These are phyloP conservation scores for Chenopodium quinoa DNA, from an alignment of 148 eudicot genomes.

Conservation along the genomic window DNA sequence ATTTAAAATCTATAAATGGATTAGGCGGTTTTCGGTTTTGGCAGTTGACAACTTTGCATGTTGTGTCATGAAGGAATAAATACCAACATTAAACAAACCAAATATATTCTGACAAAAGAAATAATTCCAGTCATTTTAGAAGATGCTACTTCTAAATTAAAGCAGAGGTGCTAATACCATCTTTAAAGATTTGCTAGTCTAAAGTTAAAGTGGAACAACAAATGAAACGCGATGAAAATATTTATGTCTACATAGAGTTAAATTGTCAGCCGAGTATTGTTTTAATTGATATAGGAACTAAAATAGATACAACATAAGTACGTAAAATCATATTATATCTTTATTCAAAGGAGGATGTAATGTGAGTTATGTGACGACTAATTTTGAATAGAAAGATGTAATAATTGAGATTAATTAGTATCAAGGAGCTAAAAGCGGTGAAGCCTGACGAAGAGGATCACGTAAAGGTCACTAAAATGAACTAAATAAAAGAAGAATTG, in stretches of 20 bases:
- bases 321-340: too few relatives aligned
- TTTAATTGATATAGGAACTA: too few relatives aligned
- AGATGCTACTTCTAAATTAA: slow-evolving; percentile 4
- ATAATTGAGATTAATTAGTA: not conserved
- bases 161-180: not conserved
- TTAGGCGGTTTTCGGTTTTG: slow-evolving; percentile 3
- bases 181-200: not conserved
- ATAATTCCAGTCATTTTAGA: not conserved
- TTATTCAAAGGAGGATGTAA: too few relatives aligned
- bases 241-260: too few relatives aligned
- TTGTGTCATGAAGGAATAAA: not conserved
- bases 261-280: too few relatives aligned
- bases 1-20: not conserved
- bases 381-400: not conserved
- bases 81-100: not conserved
- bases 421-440: too few relatives aligned
- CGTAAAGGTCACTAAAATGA: slow-evolving; percentile 14
- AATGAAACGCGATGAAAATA: too few relatives aligned
- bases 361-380: too few relatives aligned
- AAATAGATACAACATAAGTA: too few relatives aligned
- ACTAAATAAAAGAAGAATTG: not conserved
- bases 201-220: too few relatives aligned
- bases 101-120: not conserved
- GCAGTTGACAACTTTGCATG: slow-evolving; percentile 7
- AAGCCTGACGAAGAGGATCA: not conserved